These are phyloP conservation scores for Microcyclospora pomicola DNA, from an alignment of 2,329 filamentous ascomycete species.

Conservation along the genomic window DNA sequence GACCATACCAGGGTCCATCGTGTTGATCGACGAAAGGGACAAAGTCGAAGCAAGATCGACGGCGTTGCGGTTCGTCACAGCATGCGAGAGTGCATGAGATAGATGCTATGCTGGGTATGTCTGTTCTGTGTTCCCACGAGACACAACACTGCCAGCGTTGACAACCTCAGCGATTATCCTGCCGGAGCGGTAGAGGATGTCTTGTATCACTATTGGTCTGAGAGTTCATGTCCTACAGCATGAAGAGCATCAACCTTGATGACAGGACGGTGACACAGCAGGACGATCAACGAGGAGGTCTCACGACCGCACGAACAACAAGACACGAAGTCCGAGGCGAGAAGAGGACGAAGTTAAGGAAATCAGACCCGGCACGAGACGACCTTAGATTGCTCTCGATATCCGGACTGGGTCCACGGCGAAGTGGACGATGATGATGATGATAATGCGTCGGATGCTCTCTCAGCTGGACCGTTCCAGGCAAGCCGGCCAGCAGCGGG, in stretches of 20 bases:
- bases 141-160: neutral
- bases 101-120: neutral
- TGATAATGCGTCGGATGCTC: too few relatives aligned
- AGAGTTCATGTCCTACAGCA: slow-evolving; percentile 15
- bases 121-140: neutral
- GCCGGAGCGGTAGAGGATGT: slow-evolving; percentile 17
- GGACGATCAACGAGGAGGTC: too few relatives aligned
- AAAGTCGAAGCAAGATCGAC: too few relatives aligned
- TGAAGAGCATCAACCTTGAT: neutral
- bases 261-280: too few relatives aligned
- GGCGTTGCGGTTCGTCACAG: too few relatives aligned
- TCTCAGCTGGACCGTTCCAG: too few relatives aligned
- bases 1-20: slow-evolving; percentile 12
- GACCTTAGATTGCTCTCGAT: too few relatives aligned
- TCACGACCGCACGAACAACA: too few relatives aligned
- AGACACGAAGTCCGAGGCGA: neutral
- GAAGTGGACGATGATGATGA: too few relatives aligned
- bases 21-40: too few relatives aligned
- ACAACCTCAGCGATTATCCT: slow-evolving; percentile 14
- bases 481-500: too few relatives aligned
- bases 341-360: neutral
- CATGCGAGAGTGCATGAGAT: neutral
- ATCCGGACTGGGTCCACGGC: too few relatives aligned
- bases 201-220: slow-evolving; percentile 12
- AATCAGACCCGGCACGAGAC: neutral